Evolutionary conservation across 2,329 filamentous ascomycete species (phyloP).

Genomic region (Xylariaceae sp.): DNA sequence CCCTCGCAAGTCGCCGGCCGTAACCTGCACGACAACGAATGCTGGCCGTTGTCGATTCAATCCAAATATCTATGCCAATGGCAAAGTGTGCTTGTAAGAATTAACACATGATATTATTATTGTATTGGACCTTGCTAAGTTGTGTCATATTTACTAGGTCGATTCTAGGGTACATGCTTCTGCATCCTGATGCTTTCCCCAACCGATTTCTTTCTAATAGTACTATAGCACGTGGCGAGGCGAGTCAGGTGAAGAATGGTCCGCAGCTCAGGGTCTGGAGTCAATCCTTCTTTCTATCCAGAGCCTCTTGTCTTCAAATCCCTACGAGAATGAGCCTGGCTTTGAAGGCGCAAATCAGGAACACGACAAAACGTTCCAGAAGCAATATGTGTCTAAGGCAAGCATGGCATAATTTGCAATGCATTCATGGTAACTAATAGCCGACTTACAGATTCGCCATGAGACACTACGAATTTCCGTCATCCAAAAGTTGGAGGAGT

Average conservation of each 20-base stretch:
- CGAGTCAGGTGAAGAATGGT: constrained; percentile 90
- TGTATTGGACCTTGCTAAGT: constrained; percentile 5
- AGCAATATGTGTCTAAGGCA: constrained; percentile 75
- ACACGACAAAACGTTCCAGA: constrained; percentile 67
- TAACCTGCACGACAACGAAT: constrained; percentile 77
- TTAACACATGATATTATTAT: constrained; percentile 19
- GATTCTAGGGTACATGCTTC: constrained; percentile 65
- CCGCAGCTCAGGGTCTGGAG: constrained; percentile 88
- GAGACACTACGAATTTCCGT: constrained; percentile 83
- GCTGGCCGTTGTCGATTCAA: constrained; percentile 86
- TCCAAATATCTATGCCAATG: constrained; percentile 88
- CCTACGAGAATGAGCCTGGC: constrained; percentile 93
- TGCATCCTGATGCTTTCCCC: constrained; percentile 4
- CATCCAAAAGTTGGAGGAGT: constrained; percentile 76
- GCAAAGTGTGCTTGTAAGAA: constrained; percentile 86
- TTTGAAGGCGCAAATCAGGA: constrained; percentile 69
- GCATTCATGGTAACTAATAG: constrained; percentile 12
- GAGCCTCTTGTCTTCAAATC: constrained; percentile 88
- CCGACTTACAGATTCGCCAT: constrained; percentile 66
- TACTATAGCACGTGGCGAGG: constrained; percentile 78
- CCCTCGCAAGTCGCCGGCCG: constrained; percentile 59
- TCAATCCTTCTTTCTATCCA: constrained; percentile 94
- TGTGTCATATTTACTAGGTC: constrained; percentile 48
- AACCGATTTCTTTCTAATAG: constrained; percentile 12
- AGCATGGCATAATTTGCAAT: background rate